phyloP scores from a whole-genome alignment of 2,329 filamentous ascomycete genomes.

The Fusarium pseudoanthophilum region DNA sequence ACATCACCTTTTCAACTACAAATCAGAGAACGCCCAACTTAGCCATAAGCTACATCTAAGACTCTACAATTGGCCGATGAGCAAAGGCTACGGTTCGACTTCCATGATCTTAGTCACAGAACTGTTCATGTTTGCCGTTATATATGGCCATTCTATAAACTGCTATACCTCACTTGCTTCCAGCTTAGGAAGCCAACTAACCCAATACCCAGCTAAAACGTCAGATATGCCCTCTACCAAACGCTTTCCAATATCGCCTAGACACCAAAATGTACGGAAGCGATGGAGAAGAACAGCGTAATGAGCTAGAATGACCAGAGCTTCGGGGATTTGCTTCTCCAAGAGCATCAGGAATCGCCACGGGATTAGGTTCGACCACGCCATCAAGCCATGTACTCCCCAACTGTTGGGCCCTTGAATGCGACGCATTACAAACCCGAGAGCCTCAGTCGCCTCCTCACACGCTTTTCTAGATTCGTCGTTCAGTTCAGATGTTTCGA shows the following conservation, averaged over 20 bases:
- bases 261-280: constrained; percentile 7
- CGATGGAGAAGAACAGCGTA: constrained; percentile 6
- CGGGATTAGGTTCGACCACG: not conserved
- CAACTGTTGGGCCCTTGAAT: not conserved
- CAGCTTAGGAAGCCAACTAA: not conserved
- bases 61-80: not conserved
- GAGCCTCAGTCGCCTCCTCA: not conserved
- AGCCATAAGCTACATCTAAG: not conserved
- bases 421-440: not conserved
- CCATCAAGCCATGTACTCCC: constrained; percentile 7
- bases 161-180: not conserved
- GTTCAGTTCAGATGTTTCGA: constrained; percentile 4
- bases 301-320: constrained; percentile 19
- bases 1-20: rapidly evolving
- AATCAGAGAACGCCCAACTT: not conserved
- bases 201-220: not conserved
- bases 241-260: not conserved
- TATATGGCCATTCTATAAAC: not conserved
- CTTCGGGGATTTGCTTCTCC: constrained; percentile 16
- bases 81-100: no score
- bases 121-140: not conserved
- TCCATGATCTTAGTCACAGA: no score
- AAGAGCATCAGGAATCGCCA: constrained; percentile 7
- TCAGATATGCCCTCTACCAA: constrained; percentile 1
- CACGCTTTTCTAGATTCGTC: not conserved